Base-by-base conservation (phyloP, 2,329 filamentous ascomycete species). In the Sporothrix phasma region DNA sequence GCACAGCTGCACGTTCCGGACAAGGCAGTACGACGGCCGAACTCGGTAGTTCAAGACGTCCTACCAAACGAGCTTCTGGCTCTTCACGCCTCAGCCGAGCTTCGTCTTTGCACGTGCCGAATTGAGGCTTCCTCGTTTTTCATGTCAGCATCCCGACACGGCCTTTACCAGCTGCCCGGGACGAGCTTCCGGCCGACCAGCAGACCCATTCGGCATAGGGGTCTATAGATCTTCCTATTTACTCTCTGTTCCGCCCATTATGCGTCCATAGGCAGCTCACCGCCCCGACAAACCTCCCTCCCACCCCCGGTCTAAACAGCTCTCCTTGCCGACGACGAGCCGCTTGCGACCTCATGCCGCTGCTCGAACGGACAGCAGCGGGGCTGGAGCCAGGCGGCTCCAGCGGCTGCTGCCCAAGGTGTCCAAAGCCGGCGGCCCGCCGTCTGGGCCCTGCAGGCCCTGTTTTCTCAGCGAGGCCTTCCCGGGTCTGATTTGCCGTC, bases 291-390 rank as follows among this genome's bases (percentile, higher is more conserved):
- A 56, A 6, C 49, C n/a, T 59, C 46, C 11, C n/a, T 24, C 11
- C 29, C 5, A 26, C 22, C 13, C 5, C 19, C 26, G 24, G 26
- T 47, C 17, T 22, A 34, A 11, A 54, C 17, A 13, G 17, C 17
- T 41, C 5, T 5, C 22, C 19, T 56, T 34, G 19, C 49, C 26
- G 61, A 29, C 13, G 46, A 41, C 19, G 1, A n/a, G 5, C 37
- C 19, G n/a, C 34, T 15, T 29, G n/a, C 19, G 13, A 19, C 15
- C n/a, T n/a, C 54, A 70, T 71, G 70, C 76, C 75, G 73, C 83
- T 84, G 81, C 79, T 84, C 70, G 82, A 84, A 77, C 80, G 81
- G 78, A 82, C 81, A 64, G 80, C 81, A 46, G 78, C 79, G 66
- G 78, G 76, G 73, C 74, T 84, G 73, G 82, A 84, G 78, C 78